A percentile compares a stretch with the other conserved stretches of the same genome.
Conservation (phyloP, 2,329 filamentous ascomycete genomes). For the Ascochyta clinopodiicola region DNA sequence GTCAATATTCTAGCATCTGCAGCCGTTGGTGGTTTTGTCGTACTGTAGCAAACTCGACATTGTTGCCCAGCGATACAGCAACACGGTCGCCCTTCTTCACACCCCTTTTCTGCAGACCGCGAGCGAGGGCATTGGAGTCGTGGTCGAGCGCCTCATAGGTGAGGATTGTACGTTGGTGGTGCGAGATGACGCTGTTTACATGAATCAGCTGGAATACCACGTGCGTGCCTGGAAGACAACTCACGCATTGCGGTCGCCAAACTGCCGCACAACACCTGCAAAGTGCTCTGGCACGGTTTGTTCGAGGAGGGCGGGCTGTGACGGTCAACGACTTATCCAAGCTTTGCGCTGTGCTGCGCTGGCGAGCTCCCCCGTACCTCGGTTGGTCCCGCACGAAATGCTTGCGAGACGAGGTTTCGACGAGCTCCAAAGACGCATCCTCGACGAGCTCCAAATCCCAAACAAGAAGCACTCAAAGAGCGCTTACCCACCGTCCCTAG, state of each 20-base stretch:
- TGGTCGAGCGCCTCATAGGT: slow-evolving; percentile 79
- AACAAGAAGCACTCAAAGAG: slow-evolving; percentile 13
- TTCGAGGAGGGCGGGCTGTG: slow-evolving; percentile 69
- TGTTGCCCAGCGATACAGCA: slow-evolving; percentile 85
- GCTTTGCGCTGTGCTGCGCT: neutral
- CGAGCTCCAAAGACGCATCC: slow-evolving; percentile 10
- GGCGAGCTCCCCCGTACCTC: slow-evolving; percentile 32
- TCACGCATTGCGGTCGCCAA: slow-evolving; percentile 70
- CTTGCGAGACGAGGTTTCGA: slow-evolving; percentile 42
- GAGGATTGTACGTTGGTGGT: slow-evolving; percentile 67
- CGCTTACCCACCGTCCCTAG: slow-evolving; percentile 35
- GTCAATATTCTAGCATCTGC: neutral
- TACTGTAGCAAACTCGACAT: slow-evolving; percentile 79
- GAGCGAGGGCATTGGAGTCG: slow-evolving; percentile 76
- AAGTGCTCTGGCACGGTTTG: slow-evolving; percentile 78
- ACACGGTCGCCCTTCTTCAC: slow-evolving; percentile 84
- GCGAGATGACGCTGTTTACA: slow-evolving; percentile 60
- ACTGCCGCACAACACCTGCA: slow-evolving; percentile 64
- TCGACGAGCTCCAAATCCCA: slow-evolving; percentile 21
- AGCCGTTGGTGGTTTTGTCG: slow-evolving; percentile 23
- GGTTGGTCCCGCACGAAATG: slow-evolving; percentile 41
- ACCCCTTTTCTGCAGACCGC: slow-evolving; percentile 71
- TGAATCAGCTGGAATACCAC: too few species aligned
- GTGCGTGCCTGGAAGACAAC: slow-evolving; percentile 18
- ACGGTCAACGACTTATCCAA: slow-evolving; percentile 15